A percentile compares a stretch with the other conserved stretches of the same genome.
Conservation (phyloP, 345 rosid species). For the Toxicodendron radicans region DNA sequence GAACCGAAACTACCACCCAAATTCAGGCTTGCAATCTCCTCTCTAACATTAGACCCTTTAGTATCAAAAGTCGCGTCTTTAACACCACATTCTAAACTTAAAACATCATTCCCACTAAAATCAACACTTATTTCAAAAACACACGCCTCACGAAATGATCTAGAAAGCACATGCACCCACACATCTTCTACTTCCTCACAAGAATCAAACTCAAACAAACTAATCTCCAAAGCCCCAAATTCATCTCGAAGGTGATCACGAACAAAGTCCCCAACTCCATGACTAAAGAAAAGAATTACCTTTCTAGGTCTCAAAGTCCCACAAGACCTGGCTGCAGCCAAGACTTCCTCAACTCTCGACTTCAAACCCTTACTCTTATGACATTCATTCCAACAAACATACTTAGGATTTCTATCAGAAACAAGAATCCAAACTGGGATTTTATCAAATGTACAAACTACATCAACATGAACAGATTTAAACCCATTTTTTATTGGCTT, state of each 20-base stretch:
- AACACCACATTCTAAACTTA: constrained; percentile 18
- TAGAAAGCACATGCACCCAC: constrained; percentile 61
- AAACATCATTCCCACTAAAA: constrained; percentile 10
- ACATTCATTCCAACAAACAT: constrained; percentile 53
- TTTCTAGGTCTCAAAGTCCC: constrained; percentile 53
- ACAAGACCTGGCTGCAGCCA: constrained; percentile 54
- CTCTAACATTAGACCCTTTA: constrained; percentile 22
- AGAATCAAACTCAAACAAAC: constrained; percentile 35
- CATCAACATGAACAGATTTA: constrained; percentile 57
- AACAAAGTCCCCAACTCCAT: constrained; percentile 42
- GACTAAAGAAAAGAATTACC: constrained; percentile 65
- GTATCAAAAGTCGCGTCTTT: constrained; percentile 18
- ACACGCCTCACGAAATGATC: constrained; percentile 46
- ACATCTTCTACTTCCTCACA: constrained; percentile 53
- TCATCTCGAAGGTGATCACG: constrained; percentile 37
- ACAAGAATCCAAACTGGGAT: constrained; percentile 80
- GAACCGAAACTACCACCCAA: constrained; percentile 34
- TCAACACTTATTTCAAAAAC: constrained; percentile 59
- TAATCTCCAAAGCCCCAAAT: constrained; percentile 53
- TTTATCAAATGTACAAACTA: constrained; percentile 61
- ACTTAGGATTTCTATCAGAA: constrained; percentile 78
- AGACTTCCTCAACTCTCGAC: constrained; percentile 43
- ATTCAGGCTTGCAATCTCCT: constrained; percentile 23
- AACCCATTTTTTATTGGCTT: constrained; percentile 39
- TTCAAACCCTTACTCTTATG: constrained; percentile 53